Evolutionary conservation across 2,329 filamentous ascomycete species (phyloP), one percentile per base, ranked within the genome.

Genomic region (Colletotrichum sidae): DNA sequence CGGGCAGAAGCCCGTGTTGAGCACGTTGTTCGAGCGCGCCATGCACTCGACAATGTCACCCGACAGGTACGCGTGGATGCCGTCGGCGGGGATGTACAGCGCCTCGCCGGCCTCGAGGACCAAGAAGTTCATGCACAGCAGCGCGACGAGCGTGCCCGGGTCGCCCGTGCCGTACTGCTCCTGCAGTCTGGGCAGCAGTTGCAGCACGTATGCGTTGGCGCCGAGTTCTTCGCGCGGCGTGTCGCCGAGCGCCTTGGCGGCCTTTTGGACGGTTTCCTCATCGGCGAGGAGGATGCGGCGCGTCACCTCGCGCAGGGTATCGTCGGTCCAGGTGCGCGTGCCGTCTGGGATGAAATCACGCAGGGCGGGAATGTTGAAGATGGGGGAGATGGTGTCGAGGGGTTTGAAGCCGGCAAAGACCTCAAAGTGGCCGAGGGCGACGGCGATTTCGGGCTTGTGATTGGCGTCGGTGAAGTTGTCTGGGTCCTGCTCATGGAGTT

Each of bases 41-140:
- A 93, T 93, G 77, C 90, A 93, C 75, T 93, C 91, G 70, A 93
- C 87, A 55, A 93, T 92, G 72, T 93, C 88, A 3, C 91, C 91
- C 4, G 84, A 84, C 0, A 93, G 80, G 72, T 92, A 93, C 0
- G 90, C 90, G 72, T 93, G 90, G 58, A 92, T 91, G 5, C 89
- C 90, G 69, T 93, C 90, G 1, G 90, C 89, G 0, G 90, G 90
- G 13, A 93, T 90, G 73, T 86, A 92, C 55, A 93, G 83, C 8
- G 87, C 85, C 55, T 92, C 86, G 13, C 91, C 90, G 0, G 89
- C 83, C 17, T 86, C 77, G 8, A 94, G 83, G 1, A 84, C 80
- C 55, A 94, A 73, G 72, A 86, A 94, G 76, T 94, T 94, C 90
- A 93, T 93, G 50, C 88, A 88, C 41, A 92, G 77, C 6, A 92